Evolutionary conservation across 192 early-diverging fungal genomes (phyloP).

Genomic region (Thamnidium elegans): DNA sequence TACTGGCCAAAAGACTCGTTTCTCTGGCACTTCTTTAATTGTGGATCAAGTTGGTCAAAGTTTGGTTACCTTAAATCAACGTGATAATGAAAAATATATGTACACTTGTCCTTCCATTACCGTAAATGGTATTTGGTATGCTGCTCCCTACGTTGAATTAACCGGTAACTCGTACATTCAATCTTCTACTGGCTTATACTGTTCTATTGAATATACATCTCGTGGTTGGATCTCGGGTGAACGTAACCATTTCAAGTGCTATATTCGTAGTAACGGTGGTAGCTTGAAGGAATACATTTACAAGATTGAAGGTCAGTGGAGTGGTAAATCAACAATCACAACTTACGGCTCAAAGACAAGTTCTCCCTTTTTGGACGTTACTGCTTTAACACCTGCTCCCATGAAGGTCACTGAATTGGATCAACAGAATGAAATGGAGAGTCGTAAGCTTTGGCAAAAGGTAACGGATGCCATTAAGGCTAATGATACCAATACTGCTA

Average conservation of each 20-base stretch:
- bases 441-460: slow-evolving; percentile 64
- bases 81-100: slow-evolving; percentile 57
- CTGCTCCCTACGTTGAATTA: slow-evolving; percentile 38
- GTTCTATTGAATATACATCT: slow-evolving; percentile 61
- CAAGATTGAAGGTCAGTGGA: slow-evolving; percentile 61
- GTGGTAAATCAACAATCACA: slow-evolving; percentile 56
- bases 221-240: slow-evolving; percentile 76
- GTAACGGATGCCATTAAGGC: slow-evolving; percentile 63
- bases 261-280: slow-evolving; percentile 31
- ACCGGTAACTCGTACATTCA: slow-evolving; percentile 59
- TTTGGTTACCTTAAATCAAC: slow-evolving; percentile 44
- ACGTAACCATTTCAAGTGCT: slow-evolving; percentile 71
- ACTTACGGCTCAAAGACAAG: slow-evolving; percentile 51
- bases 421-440: slow-evolving; percentile 61
- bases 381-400: slow-evolving; percentile 42
- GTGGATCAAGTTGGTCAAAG: slow-evolving; percentile 70
- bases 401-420: slow-evolving; percentile 55
- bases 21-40: slow-evolving; percentile 70
- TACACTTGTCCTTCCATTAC: slow-evolving; percentile 69
- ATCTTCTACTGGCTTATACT: slow-evolving; percentile 49
- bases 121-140: slow-evolving; percentile 67
- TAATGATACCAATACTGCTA: slow-evolving; percentile 62
- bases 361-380: slow-evolving; percentile 58
- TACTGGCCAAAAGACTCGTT: slow-evolving; percentile 53
- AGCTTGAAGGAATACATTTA: slow-evolving; percentile 33